These are phyloP conservation scores for Sclerotinia minor DNA, from an alignment of 2,329 filamentous ascomycete species.

Conservation along the genomic window DNA sequence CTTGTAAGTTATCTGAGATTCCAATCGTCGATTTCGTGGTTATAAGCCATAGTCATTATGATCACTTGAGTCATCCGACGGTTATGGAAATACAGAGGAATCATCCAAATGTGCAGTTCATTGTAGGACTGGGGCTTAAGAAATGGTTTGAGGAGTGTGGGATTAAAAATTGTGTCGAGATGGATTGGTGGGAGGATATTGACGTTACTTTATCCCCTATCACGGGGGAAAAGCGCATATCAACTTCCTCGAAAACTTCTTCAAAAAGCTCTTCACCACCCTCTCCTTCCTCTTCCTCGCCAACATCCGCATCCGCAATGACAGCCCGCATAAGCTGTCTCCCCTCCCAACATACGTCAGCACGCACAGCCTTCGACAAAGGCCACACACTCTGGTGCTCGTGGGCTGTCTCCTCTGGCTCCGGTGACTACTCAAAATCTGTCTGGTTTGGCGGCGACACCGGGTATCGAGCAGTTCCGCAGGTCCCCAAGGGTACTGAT, in stretches of 20 bases:
- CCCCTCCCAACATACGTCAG: slow-evolving; percentile 81
- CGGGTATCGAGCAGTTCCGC: slow-evolving; percentile 78
- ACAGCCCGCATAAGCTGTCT: slow-evolving; percentile 73
- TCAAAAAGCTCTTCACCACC: slow-evolving; percentile 33
- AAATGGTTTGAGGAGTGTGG: slow-evolving; percentile 75
- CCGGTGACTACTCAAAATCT: slow-evolving; percentile 59
- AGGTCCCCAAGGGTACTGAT: slow-evolving; percentile 60
- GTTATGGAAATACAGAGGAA: slow-evolving; percentile 68
- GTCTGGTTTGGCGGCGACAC: slow-evolving; percentile 91
- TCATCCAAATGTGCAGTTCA: slow-evolving; percentile 81
- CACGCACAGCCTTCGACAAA: slow-evolving; percentile 64
- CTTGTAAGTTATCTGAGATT: slow-evolving; percentile 76
- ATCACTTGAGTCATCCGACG: slow-evolving; percentile 79
- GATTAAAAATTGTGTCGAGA: slow-evolving; percentile 75
- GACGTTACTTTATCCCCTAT: slow-evolving; percentile 63
- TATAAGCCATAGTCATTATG: slow-evolving; percentile 71
- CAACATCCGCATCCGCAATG: slow-evolving; percentile 50
- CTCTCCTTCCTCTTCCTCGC: slow-evolving; percentile 15
- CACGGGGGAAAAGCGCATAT: slow-evolving; percentile 37
- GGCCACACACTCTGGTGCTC: slow-evolving; percentile 82
- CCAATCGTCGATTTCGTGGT: slow-evolving; percentile 69
- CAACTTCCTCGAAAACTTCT: slow-evolving; percentile 38
- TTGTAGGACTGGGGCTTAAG: slow-evolving; percentile 80
- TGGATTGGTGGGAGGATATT: slow-evolving; percentile 93
- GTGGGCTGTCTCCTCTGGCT: slow-evolving; percentile 69